Percentiles rank a stretch among this genome's conserved stretches.
phyloP scores from a whole-genome alignment of 768 basidiomycete genomes.

The Hypholoma fasciculare region DNA sequence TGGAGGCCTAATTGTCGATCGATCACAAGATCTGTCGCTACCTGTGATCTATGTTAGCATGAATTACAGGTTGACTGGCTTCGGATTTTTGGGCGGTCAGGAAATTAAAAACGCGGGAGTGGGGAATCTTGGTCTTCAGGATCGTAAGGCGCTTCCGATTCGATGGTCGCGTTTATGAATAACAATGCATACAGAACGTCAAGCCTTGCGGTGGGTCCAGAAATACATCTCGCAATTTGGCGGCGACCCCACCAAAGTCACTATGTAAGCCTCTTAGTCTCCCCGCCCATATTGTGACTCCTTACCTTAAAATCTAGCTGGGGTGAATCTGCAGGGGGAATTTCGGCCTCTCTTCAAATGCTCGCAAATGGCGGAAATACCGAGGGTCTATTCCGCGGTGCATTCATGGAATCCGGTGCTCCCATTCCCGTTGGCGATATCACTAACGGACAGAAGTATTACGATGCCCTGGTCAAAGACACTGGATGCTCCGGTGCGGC shows the following conservation, averaged over 20 bases:
- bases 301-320: conserved; percentile 23
- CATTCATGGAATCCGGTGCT: conserved; percentile 51
- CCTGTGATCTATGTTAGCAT: conserved; percentile 55
- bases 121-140: conserved; percentile 67
- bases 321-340: conserved; percentile 51
- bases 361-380: conserved; percentile 43
- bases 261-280: conserved; percentile 38
- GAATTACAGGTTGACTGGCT: conserved; percentile 50
- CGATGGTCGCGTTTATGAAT: neutral
- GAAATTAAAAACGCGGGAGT: conserved; percentile 53
- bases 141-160: conserved; percentile 41
- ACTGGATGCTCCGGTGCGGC: conserved; percentile 28
- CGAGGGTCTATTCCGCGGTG: conserved; percentile 48
- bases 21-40: conserved; percentile 40
- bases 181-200: conserved; percentile 40
- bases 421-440: conserved; percentile 45
- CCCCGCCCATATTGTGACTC: neutral
- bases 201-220: conserved; percentile 65
- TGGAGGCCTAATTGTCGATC: conserved; percentile 41
- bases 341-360: conserved; percentile 53
- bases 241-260: conserved; percentile 62
- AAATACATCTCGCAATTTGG: conserved; percentile 65
- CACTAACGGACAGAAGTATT: conserved; percentile 42
- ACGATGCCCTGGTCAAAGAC: conserved; percentile 40
- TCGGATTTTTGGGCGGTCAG: conserved; percentile 52